Evolutionary conservation across 2,329 filamentous ascomycete species (phyloP).

Genomic region (Neodidymelliopsis sp.): DNA sequence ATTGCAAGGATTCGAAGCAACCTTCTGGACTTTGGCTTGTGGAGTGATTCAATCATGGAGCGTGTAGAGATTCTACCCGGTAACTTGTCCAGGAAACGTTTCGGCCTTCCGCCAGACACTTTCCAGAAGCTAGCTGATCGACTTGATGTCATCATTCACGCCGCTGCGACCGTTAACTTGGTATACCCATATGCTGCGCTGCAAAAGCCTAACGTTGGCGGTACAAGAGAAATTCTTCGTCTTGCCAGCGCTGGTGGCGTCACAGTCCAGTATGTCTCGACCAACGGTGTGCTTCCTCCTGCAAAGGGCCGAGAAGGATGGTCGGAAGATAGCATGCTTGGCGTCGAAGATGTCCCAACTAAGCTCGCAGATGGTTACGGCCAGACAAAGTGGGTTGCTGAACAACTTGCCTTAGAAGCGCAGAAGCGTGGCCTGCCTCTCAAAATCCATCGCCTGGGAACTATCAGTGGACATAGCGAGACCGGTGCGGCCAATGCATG

Average conservation of each 20-base stretch:
- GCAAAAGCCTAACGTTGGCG: constrained; percentile 77
- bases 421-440: constrained; percentile 72
- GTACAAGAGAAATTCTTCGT: constrained; percentile 77
- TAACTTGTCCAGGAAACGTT: constrained; percentile 71
- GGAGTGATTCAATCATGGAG: constrained; percentile 79
- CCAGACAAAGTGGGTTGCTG: constrained; percentile 83
- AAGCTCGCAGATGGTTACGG: constrained; percentile 77
- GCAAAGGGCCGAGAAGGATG: constrained; percentile 68
- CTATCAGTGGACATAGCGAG: constrained; percentile 78
- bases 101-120: constrained; percentile 70
- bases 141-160: constrained; percentile 78
- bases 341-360: constrained; percentile 71
- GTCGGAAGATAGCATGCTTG: constrained; percentile 72
- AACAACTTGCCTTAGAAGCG: constrained; percentile 76
- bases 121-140: constrained; percentile 71
- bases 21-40: constrained; percentile 78
- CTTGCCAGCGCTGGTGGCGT: constrained; percentile 72
- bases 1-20: constrained; percentile 78
- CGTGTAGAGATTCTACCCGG: constrained; percentile 78
- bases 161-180: constrained; percentile 75
- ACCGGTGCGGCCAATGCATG: constrained; percentile 80
- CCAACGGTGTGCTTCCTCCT: constrained; percentile 78
- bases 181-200: constrained; percentile 83
- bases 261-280: constrained; percentile 80
- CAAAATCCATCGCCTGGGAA: constrained; percentile 75